These are phyloP conservation scores for Ganoderma boninense DNA, from an alignment of 1,284 basidiomycete genomes.

Conservation along the genomic window DNA sequence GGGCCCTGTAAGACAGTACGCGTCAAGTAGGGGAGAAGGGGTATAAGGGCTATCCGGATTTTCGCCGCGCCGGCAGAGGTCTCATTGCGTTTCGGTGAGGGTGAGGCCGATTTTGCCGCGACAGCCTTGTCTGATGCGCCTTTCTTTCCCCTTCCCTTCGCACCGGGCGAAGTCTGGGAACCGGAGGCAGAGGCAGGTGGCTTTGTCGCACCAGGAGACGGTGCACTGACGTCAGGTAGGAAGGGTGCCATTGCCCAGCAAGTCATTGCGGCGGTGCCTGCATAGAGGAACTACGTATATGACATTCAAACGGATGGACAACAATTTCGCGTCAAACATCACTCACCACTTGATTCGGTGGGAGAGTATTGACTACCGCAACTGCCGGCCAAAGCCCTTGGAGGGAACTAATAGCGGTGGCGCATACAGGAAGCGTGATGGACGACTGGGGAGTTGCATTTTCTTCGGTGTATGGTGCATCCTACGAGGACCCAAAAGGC, in stretches of 20 bases:
- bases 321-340: background rate
- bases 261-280: conserved; percentile 23
- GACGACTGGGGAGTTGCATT: conserved; percentile 34
- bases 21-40: conserved; percentile 44
- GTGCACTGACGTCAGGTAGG: conserved; percentile 19
- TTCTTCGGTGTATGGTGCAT: conserved; percentile 30
- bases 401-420: conserved; percentile 40
- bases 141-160: conserved; percentile 30
- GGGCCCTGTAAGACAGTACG: conserved; percentile 56
- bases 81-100: conserved; percentile 26
- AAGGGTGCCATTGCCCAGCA: conserved; percentile 33
- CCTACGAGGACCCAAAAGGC: conserved; percentile 7
- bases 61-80: conserved; percentile 33
- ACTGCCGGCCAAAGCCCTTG: conserved; percentile 41
- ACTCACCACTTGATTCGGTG: conserved; percentile 35
- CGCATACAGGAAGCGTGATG: conserved; percentile 41
- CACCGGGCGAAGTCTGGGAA: conserved; percentile 13
- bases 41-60: conserved; percentile 47
- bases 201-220: conserved; percentile 7
- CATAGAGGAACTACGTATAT: conserved; percentile 28
- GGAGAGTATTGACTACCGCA: conserved; percentile 23
- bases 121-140: conserved; percentile 22
- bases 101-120: conserved; percentile 1
- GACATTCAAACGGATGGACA: conserved; percentile 3
- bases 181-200: conserved; percentile 2